Percentiles rank a stretch among this genome's conserved stretches.
Evolutionary conservation across 2,329 filamentous ascomycete genomes (phyloP).

Genomic region (Colletotrichum navitas): DNA sequence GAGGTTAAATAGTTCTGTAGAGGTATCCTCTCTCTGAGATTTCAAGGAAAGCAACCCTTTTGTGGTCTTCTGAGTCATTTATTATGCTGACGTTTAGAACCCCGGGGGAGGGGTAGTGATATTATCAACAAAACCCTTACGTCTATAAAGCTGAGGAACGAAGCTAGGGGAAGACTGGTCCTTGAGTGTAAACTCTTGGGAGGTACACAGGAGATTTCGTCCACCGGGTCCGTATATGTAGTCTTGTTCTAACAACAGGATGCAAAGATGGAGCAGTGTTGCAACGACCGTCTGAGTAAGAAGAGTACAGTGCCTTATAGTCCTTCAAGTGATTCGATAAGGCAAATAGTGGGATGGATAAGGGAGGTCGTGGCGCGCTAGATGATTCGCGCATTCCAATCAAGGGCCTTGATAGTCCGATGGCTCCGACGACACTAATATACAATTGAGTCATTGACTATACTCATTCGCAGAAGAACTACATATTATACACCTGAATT

Average conservation of each 20-base stretch:
- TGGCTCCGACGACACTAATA: not conserved
- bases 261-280: not conserved
- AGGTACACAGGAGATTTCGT: constrained; percentile 9
- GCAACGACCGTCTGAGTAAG: not conserved
- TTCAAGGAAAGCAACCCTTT: no score
- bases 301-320: not conserved
- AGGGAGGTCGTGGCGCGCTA: not conserved
- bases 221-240: not conserved
- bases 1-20: no score
- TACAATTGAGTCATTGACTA: not conserved
- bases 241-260: not conserved
- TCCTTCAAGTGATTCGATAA: not conserved
- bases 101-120: not conserved
- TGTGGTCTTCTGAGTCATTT: no score
- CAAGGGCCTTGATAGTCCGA: not conserved
- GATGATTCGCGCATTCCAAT: not conserved
- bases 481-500: not conserved
- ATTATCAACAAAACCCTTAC: not conserved
- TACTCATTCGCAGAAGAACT: not conserved
- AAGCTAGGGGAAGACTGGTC: no score
- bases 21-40: no score
- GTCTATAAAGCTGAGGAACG: not conserved
- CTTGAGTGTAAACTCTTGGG: constrained; percentile 22
- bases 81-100: no score
- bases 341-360: not conserved